Evolutionary conservation across 164 flowering plant genomes (phyloP).

Genomic region (Protea cynaroides): DNA sequence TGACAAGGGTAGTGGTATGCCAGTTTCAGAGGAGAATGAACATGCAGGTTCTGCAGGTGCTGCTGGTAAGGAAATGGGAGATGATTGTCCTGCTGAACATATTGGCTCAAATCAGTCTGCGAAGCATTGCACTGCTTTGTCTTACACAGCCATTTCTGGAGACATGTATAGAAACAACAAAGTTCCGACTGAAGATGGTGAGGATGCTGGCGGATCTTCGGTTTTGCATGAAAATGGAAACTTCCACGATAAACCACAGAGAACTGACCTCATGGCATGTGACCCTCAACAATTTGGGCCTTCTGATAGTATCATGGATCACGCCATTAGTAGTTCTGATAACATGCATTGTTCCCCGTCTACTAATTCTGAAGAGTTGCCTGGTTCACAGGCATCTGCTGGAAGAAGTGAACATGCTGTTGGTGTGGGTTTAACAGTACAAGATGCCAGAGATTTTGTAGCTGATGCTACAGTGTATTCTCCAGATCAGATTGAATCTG

Average conservation of each 20-base stretch:
- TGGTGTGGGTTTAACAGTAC: constrained; percentile 4
- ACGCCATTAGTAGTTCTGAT: constrained; percentile 2
- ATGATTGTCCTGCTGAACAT: constrained; percentile 8
- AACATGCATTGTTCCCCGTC: constrained; percentile 1
- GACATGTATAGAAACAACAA: constrained; percentile 5
- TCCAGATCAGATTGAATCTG: constrained; percentile 6
- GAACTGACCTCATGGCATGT: not conserved
- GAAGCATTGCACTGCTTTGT: not conserved
- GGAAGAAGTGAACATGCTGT: constrained; percentile 5
- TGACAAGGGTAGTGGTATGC: not conserved
- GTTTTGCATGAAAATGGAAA: not conserved
- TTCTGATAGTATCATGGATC: not conserved
- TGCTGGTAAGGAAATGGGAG: not conserved
- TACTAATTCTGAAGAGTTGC: constrained; percentile 3
- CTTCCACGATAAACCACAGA: not conserved
- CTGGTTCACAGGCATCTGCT: constrained; percentile 7
- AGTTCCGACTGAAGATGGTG: constrained; percentile 1
- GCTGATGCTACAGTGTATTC: constrained; percentile 6
- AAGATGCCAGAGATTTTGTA: constrained; percentile 4
- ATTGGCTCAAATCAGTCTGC: not conserved
- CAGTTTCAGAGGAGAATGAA: not conserved
- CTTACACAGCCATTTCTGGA: not conserved
- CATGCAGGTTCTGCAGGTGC: not conserved
- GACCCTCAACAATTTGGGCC: constrained; percentile 1
- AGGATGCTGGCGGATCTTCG: not conserved